Evolutionary conservation across 495 filamentous ascomycete species (phyloP).

Genomic region (Daldinia caldariorum): DNA sequence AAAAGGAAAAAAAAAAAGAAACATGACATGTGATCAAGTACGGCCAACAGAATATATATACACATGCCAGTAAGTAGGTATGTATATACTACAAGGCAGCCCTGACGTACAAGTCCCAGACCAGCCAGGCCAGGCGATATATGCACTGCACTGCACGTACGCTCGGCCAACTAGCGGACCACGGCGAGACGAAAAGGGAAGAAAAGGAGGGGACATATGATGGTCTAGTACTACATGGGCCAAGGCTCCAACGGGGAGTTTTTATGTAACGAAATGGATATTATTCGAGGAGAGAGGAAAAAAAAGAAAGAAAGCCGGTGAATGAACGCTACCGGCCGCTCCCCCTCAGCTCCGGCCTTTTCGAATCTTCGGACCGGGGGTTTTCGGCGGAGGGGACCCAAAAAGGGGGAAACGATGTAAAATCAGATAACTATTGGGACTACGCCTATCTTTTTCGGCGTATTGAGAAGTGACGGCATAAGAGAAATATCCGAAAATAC

Average conservation of each 20-base stretch:
- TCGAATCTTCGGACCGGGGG: constrained; percentile 16
- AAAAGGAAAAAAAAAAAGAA: background rate
- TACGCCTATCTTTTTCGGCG: background rate
- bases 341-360: constrained; percentile 9
- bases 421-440: background rate
- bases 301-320: constrained; percentile 3
- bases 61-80: no score
- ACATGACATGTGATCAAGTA: background rate
- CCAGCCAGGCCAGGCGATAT: constrained; percentile 13
- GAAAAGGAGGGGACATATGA: background rate
- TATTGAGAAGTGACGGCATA: no score
- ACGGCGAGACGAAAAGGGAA: constrained; percentile 5
- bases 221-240: constrained; percentile 21
- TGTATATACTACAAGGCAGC: no score
- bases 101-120: constrained; percentile 19
- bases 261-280: constrained; percentile 36
- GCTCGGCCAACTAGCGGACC: background rate
- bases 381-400: constrained; percentile 20
- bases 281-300: background rate
- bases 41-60: background rate
- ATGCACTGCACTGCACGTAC: constrained; percentile 36
- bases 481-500: background rate
- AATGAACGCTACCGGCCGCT: constrained; percentile 15
- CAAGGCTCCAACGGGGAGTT: background rate
- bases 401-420: background rate